Percentiles rank a stretch among this genome's conserved stretches.
These are phyloP conservation scores for Singerocomus inundabilis DNA, from an alignment of 1,284 basidiomycete genomes.

Conservation along the genomic window DNA sequence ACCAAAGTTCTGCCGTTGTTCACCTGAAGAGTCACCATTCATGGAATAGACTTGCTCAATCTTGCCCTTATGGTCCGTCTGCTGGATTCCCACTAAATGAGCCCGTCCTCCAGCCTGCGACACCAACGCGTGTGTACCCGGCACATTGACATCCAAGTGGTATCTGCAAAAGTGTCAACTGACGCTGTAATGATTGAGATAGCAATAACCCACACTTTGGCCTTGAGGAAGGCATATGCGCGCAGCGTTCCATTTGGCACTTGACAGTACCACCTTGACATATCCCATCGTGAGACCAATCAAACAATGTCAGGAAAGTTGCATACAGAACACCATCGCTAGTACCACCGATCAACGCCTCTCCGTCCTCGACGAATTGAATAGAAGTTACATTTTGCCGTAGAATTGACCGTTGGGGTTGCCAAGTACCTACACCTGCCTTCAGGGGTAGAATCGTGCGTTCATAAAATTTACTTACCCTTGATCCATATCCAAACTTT, in stretches of 20 bases:
- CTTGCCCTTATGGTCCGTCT: slow-evolving; percentile 46
- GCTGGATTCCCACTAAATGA: slow-evolving; percentile 47
- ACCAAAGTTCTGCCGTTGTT: slow-evolving; percentile 39
- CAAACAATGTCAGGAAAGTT: background rate
- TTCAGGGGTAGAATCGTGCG: background rate
- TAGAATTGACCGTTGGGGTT: slow-evolving; percentile 54
- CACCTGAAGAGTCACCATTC: slow-evolving; percentile 35
- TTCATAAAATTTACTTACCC: slow-evolving; percentile 38
- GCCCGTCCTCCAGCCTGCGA: slow-evolving; percentile 48
- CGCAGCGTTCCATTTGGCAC: slow-evolving; percentile 61
- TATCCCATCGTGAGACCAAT: slow-evolving; percentile 10
- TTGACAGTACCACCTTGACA: slow-evolving; percentile 57
- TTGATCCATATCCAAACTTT: slow-evolving; percentile 63
- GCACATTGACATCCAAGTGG: slow-evolving; percentile 49
- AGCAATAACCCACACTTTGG: slow-evolving; percentile 49
- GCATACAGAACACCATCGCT: slow-evolving; percentile 61
- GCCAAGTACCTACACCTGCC: slow-evolving; percentile 49
- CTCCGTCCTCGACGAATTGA: slow-evolving; percentile 58
- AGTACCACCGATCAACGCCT: slow-evolving; percentile 63
- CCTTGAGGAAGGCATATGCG: slow-evolving; percentile 53
- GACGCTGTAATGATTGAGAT: background rate
- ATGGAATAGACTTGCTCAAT: slow-evolving; percentile 52
- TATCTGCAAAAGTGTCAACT: slow-evolving; percentile 34
- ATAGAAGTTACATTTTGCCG: slow-evolving; percentile 61
- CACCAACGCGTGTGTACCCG: slow-evolving; percentile 49